These are phyloP conservation scores for Ceratorhiza oryzae-sativae DNA, from an alignment of 1,284 basidiomycete genomes.

Conservation along the genomic window DNA sequence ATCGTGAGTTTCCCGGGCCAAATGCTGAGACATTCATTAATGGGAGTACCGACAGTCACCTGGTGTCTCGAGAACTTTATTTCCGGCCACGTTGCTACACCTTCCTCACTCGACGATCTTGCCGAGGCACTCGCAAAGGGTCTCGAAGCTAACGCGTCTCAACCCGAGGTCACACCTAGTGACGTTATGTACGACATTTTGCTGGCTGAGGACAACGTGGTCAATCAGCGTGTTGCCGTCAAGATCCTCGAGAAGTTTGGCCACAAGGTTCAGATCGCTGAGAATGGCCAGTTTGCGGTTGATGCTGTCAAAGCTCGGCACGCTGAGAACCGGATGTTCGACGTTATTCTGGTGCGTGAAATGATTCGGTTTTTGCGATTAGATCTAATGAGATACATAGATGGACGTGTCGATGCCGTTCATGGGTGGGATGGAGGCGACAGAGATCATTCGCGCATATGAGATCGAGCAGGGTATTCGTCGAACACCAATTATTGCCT, in stretches of 20 bases:
- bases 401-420: conserved; percentile 99
- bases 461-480: conserved; percentile 78
- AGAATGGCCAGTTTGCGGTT: conserved; percentile 93
- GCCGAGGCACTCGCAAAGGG: conserved; percentile 93
- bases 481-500: conserved; percentile 91
- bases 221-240: conserved; percentile 96
- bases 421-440: conserved; percentile 94
- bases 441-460: conserved; percentile 79
- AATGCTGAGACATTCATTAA: conserved; percentile 48
- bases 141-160: conserved; percentile 90
- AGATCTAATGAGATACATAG: conserved; percentile 51
- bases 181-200: conserved; percentile 92
- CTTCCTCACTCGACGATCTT: conserved; percentile 87
- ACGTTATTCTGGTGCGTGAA: conserved; percentile 80
- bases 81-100: conserved; percentile 89
- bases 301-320: conserved; percentile 85
- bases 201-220: conserved; percentile 97
- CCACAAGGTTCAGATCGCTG: conserved; percentile 95
- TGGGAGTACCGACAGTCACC: conserved; percentile 69
- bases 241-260: conserved; percentile 98
- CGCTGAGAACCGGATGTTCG: conserved; percentile 75
- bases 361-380: not conserved
- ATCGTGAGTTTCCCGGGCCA: conserved; percentile 61
- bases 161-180: conserved; percentile 78
- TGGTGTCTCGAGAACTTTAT: conserved; percentile 93